Conservation (phyloP, 176 grass and related monocot genomes). For the Raddia guianensis region DNA sequence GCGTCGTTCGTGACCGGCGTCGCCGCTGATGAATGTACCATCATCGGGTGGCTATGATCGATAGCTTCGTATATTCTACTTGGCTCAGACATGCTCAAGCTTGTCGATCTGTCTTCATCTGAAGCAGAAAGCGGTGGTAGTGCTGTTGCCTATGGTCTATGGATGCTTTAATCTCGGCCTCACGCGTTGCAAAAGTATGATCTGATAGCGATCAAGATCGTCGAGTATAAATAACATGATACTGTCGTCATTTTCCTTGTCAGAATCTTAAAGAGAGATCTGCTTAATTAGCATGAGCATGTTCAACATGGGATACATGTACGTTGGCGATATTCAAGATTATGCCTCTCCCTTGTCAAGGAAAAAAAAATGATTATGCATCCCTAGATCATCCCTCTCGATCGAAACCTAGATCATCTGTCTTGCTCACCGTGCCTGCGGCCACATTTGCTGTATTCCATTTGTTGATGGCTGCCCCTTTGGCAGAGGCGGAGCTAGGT, state of each 20-base stretch:
- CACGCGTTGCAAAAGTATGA: conserved; percentile 20
- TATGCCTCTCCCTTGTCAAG: too few relatives aligned
- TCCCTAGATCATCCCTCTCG: background rate
- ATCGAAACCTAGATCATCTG: too few relatives aligned
- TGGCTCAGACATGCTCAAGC: background rate
- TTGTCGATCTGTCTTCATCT: conserved; percentile 1
- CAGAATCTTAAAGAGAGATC: conserved; percentile 16
- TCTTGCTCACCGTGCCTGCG: background rate
- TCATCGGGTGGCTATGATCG: conserved; percentile 34
- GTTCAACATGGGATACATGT: background rate
- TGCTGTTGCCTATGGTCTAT: background rate
- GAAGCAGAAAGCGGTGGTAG: background rate
- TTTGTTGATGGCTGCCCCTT: too few relatives aligned
- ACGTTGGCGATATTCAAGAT: background rate
- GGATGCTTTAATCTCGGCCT: conserved; percentile 18
- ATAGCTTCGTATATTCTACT: conserved; percentile 14
- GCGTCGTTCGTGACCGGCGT: conserved; percentile 24
- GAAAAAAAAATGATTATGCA: background rate
- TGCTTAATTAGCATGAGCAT: background rate
- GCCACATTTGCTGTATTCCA: background rate
- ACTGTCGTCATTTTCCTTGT: conserved; percentile 31
- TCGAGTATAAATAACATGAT: conserved; percentile 18
- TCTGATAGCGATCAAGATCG: conserved; percentile 11
- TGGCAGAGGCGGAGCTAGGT: too few relatives aligned
- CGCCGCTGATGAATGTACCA: conserved; percentile 25